Evolutionary conservation across 352 stramenopile genomes (phyloP), one percentile per base, ranked within the genome.

Genomic region (Globisporangium splendens): DNA sequence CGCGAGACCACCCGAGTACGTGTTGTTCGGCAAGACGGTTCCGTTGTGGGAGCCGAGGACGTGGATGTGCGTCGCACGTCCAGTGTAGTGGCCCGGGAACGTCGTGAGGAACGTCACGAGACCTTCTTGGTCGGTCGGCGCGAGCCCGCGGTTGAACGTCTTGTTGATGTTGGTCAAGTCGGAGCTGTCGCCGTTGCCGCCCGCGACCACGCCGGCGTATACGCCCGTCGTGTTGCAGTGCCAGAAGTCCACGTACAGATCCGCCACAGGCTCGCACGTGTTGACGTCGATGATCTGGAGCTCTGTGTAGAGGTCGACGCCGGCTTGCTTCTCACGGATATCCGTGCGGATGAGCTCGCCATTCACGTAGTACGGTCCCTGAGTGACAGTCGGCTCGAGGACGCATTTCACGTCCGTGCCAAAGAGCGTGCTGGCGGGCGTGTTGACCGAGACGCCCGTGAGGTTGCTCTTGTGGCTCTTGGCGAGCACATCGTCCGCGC

Each of bases 211-310:
- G 1, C 56, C 22, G 0, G 56, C 24, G 48, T 57, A 63, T 17
- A 63, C 56, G 41, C 56, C 56, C 12, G 48, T 63, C 21, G 48
- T 10, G 50, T 63, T 57, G 48, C 56, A 57, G 48, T 63, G 48
- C 48, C 48, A 63, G 31, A 63, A 56, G 56, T 63, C 42, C 7
- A 57, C 22, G 56, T 52, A 63, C 2, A 56, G 17, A 1, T 52
- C 46, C 28, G 44, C 24, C 1, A 63, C 48, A 0, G 56, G 56
- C n/a, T 46, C 15, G 42, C 56, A 57, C 15, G 56, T 63, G 47
- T 56, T 52, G 13, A 57, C 39, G 42, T 63, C 56, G 39, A 63
- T 52, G 42, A 63, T n/a, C 41, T 63, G 56, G 39, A 63, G 41
- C 22, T 63, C 56, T 0, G 41, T 24, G 38, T 53, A 52, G 2